Conservation (phyloP, 73 alveolate species). For the Uronychia binucleata region DNA sequence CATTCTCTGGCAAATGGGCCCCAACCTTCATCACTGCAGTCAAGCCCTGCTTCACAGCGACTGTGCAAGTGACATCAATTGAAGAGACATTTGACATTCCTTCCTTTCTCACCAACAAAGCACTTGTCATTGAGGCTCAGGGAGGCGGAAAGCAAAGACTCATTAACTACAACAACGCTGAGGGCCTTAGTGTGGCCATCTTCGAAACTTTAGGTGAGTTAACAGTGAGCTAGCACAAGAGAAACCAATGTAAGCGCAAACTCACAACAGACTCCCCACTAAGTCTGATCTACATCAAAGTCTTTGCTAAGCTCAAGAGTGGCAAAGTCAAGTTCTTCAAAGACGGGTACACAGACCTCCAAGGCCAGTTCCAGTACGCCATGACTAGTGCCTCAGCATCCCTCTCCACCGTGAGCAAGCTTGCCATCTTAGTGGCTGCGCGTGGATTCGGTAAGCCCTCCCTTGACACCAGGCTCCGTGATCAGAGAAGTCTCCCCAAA, state of each 20-base stretch:
- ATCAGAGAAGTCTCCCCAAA: conserved; percentile 68
- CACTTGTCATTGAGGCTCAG: conserved; percentile 75
- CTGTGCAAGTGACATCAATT: conserved; percentile 60
- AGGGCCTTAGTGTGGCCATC: conserved; percentile 63
- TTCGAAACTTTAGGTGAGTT: conserved; percentile 81
- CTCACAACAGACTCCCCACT: conserved; percentile 29
- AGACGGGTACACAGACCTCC: conserved; percentile 97
- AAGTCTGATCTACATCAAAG: conserved; percentile 86
- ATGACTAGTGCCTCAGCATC: conserved; percentile 74
- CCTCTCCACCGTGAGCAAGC: conserved; percentile 73
- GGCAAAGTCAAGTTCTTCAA: conserved; percentile 75
- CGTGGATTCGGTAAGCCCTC: no score
- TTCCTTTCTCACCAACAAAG: conserved; percentile 62
- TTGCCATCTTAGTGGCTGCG: conserved; percentile 86
- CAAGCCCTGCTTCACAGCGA: conserved; percentile 33
- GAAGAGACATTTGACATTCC: conserved; percentile 57
- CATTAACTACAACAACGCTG: conserved; percentile 71
- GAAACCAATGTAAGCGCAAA: conserved; percentile 16
- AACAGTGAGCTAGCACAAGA: conserved; percentile 65
- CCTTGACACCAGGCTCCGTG: conserved; percentile 66
- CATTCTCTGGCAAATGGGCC: conserved; percentile 57
- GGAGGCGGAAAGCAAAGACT: conserved; percentile 63
- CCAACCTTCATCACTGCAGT: conserved; percentile 74
- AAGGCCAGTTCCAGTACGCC: conserved; percentile 94
- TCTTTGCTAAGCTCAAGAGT: conserved; percentile 71